phyloP scores from a whole-genome alignment of 1,284 basidiomycete genomes.

The Irpex sp. region DNA sequence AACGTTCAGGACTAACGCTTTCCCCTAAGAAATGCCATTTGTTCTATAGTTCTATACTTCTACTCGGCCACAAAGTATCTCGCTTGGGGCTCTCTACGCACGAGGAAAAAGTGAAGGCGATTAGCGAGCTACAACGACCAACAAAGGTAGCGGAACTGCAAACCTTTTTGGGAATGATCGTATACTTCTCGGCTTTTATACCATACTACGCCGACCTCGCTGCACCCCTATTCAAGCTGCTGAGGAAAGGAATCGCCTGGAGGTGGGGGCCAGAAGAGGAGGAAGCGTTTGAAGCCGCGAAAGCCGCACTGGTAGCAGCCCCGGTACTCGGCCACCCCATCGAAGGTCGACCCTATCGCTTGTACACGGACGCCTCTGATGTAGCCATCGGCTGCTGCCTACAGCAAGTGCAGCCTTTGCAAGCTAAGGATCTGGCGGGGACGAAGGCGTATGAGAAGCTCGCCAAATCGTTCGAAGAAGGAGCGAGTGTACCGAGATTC shows the following conservation, averaged over 20 bases:
- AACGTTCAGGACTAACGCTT: slow-evolving; percentile 26
- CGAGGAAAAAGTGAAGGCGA: slow-evolving; percentile 25
- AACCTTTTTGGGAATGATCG: slow-evolving; percentile 31
- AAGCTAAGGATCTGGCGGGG: slow-evolving; percentile 30
- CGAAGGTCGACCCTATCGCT: slow-evolving; percentile 20
- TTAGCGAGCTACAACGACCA: slow-evolving; percentile 22
- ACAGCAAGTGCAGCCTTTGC: slow-evolving; percentile 31
- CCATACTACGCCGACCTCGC: slow-evolving; percentile 29
- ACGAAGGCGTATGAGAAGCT: slow-evolving; percentile 30
- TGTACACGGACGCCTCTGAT: slow-evolving; percentile 31
- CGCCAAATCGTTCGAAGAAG: slow-evolving; percentile 13
- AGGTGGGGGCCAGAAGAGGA: slow-evolving; percentile 14
- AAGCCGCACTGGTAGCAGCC: slow-evolving; percentile 13
- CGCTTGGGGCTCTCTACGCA: slow-evolving; percentile 29
- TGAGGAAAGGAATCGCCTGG: slow-evolving; percentile 15
- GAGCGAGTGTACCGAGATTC: slow-evolving; percentile 18
- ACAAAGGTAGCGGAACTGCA: slow-evolving; percentile 22
- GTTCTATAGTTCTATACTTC: slow-evolving; percentile 28
- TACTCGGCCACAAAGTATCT: slow-evolving; percentile 34
- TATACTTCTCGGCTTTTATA: slow-evolving; percentile 29
- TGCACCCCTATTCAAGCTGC: slow-evolving; percentile 22
- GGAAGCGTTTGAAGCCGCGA: slow-evolving; percentile 14
- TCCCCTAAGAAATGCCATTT: slow-evolving; percentile 32
- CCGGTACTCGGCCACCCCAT: slow-evolving; percentile 20
- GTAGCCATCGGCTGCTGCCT: slow-evolving; percentile 24